phyloP scores from a whole-genome alignment of 2,329 filamentous ascomycete species.

The Penicillium sp. region DNA sequence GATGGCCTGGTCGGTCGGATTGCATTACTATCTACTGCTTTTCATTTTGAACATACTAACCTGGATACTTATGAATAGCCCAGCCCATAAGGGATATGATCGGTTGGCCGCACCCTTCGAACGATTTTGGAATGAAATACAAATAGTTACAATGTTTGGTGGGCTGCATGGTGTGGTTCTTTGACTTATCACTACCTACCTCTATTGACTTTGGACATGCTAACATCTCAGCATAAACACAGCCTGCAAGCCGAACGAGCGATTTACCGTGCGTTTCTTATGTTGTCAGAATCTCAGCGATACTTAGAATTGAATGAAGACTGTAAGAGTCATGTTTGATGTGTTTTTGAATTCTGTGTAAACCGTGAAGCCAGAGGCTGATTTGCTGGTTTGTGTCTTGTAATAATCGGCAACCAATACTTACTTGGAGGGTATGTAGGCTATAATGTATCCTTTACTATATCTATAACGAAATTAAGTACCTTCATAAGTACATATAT shows the following conservation, averaged over 20 bases:
- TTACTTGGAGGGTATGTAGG: not conserved
- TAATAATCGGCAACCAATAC: not conserved
- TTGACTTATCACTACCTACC: not conserved
- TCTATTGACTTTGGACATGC: not conserved
- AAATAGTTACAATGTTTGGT: not conserved
- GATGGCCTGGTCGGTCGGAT: not conserved
- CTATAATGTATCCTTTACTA: not conserved
- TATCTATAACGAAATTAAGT: not conserved
- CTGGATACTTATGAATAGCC: not conserved
- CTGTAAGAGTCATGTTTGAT: not conserved
- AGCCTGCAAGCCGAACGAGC: not conserved
- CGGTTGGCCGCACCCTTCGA: not conserved
- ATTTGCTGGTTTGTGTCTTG: not conserved
- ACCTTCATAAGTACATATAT: not conserved
- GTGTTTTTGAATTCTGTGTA: not conserved
- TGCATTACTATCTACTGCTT: no score
- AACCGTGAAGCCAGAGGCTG: not conserved
- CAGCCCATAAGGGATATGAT: not conserved
- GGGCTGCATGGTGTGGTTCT: not conserved
- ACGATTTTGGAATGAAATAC: not conserved
- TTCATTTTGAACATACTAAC: not conserved
- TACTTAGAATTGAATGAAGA: no score
- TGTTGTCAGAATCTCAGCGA: not conserved
- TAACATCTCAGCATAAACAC: not conserved
- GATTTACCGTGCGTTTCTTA: fast-evolving